Base-by-base conservation (phyloP, 2,329 filamentous ascomycete genomes). In the Basipetospora sp. region DNA sequence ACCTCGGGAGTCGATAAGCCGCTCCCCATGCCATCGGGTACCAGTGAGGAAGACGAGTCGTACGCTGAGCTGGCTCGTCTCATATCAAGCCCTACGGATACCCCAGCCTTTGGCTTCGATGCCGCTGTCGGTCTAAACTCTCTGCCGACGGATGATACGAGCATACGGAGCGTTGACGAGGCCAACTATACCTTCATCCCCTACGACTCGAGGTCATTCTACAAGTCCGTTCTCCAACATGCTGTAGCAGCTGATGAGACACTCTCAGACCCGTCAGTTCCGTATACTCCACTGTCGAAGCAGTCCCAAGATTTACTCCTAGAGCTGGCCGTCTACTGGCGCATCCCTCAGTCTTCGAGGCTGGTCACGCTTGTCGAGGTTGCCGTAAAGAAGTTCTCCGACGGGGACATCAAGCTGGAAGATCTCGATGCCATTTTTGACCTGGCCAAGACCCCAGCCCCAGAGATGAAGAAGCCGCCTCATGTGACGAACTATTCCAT, bases 111-210 rank as follows among this genome's bases (percentile, higher is more conserved):
- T 17, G 42, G 42, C 10, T 44, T 42, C 22, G 44, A 45, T 22
- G 28, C 36, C 9, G 31, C 39, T 5, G 64, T 83, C 36, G 77
- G 77, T 49, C 64, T 86, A 48, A 67, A 72, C 42, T 69, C 71
- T 11, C 63, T 90, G 43, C 77, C 74, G 19, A 57, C 85, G 20
- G 68, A 68, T 17, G 66, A 66, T n/a, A 53, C 60, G 45, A 64
- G 63, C 43, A 68, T 69, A 42, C 60, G 67, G 39, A 53, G 63
- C 22, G 65, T 75, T 11, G 74, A 77, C 44, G 71, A 79, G 47
- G 62, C 76, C 34, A 70, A 77, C 35, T 96, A 88, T 54, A 90
- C 81, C 1, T 98, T 88, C 53, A 92, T 94, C 42, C 90, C 90
- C 22, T 66, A 80, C 25, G 84, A 94, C 45, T 73, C 88, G 20